Evolutionary conservation across 495 filamentous ascomycete genomes (phyloP).

Genomic region (Podospora pseudocomata): DNA sequence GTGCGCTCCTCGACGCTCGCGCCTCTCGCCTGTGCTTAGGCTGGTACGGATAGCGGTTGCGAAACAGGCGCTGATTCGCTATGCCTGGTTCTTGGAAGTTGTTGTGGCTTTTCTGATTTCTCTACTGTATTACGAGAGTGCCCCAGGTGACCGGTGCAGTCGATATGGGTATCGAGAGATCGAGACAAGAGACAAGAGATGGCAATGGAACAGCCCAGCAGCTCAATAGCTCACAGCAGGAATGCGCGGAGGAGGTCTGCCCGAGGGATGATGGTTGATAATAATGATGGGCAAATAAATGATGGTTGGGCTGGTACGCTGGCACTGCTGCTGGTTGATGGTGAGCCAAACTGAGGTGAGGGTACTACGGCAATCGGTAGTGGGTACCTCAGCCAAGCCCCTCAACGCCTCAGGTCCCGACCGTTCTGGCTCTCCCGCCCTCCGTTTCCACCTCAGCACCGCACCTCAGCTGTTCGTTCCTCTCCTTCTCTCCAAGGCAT

Average conservation of each 20-base stretch:
- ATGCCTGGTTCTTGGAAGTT: not conserved
- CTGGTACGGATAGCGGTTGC: not conserved
- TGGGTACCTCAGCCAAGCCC: conserved; percentile 18
- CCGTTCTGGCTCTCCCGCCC: conserved; percentile 11
- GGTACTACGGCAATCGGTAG: conserved; percentile 13
- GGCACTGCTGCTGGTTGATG: not conserved
- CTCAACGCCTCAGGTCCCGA: not conserved
- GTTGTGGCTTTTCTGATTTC: too few relatives aligned
- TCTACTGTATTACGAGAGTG: too few relatives aligned
- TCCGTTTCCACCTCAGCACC: conserved; percentile 10
- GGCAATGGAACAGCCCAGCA: too few relatives aligned
- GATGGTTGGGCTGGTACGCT: not conserved
- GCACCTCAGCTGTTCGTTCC: not conserved
- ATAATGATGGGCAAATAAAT: not conserved
- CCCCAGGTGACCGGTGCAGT: not conserved
- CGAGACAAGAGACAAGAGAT: not conserved
- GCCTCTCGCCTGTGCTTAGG: not conserved
- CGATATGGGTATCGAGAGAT: not conserved
- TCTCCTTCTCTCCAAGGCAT: not conserved
- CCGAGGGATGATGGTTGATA: not conserved
- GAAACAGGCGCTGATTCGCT: not conserved
- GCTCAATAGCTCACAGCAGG: not conserved
- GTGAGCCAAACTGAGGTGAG: not conserved
- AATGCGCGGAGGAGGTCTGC: not conserved
- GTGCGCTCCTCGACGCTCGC: not conserved